A percentile compares a stretch with the other conserved stretches of the same genome.
Conservation (phyloP, 176 grass and related monocot genomes). For the Panicum miliaceum region DNA sequence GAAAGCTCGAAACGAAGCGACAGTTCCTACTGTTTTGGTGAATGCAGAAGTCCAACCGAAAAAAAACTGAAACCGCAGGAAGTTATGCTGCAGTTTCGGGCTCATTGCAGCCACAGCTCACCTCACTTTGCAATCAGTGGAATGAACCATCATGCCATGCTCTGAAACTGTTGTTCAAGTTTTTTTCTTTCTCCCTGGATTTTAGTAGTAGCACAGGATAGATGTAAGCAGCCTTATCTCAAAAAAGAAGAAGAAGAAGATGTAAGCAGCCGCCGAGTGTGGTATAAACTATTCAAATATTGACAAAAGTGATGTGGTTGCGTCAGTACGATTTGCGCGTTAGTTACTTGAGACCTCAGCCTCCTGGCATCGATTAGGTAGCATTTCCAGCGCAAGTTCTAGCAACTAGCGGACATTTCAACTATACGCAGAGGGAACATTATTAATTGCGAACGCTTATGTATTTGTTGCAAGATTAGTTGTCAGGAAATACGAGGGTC, state of each 20-base stretch:
- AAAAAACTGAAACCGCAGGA: background rate
- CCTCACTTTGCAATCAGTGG: background rate
- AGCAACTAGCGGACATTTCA: background rate
- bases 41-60: background rate
- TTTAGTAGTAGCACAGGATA: background rate
- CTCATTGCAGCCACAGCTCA: background rate
- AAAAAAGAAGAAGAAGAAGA: no score
- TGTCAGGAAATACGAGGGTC: no score
- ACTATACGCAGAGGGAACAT: background rate
- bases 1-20: background rate
- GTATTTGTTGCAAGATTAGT: background rate
- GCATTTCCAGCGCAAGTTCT: background rate
- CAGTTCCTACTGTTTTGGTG: background rate
- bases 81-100: background rate
- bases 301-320: background rate
- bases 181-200: background rate
- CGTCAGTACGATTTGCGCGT: background rate
- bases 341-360: background rate
- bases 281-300: background rate
- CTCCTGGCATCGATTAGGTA: constrained; percentile 18
- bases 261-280: background rate
- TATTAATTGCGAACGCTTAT: no score
- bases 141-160: no score
- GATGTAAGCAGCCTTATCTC: no score
- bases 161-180: background rate